phyloP scores from a whole-genome alignment of 179 eudicot genomes.

The Sideroxylon spinosum region DNA sequence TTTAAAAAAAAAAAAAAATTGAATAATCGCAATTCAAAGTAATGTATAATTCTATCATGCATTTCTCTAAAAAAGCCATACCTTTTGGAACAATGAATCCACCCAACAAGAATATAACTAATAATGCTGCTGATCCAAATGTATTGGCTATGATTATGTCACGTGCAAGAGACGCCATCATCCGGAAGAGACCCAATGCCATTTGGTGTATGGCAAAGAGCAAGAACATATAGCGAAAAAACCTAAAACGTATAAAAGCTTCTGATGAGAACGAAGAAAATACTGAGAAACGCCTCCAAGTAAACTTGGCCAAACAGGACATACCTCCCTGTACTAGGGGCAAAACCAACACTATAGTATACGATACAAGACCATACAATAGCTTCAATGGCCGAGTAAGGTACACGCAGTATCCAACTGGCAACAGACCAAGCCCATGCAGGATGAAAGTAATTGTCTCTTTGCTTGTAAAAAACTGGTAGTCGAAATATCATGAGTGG shows the following conservation, averaged over 20 bases:
- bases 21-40: too few species aligned
- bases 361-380: slow-evolving; percentile 77
- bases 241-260: slow-evolving; percentile 41
- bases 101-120: slow-evolving; percentile 62
- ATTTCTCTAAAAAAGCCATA: slow-evolving; percentile 14
- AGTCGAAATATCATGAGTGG: slow-evolving; percentile 82
- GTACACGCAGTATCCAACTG: slow-evolving; percentile 77
- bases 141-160: slow-evolving; percentile 82
- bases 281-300: neutral
- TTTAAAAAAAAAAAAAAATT: too few species aligned
- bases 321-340: slow-evolving; percentile 70
- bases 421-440: slow-evolving; percentile 89
- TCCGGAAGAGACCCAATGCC: slow-evolving; percentile 85
- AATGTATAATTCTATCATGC: too few species aligned
- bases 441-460: slow-evolving; percentile 85
- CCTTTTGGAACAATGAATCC: slow-evolving; percentile 85
- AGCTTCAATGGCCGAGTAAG: slow-evolving; percentile 80
- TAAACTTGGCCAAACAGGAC: neutral
- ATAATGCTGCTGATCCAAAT: slow-evolving; percentile 55
- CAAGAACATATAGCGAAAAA: slow-evolving; percentile 64
- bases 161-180: slow-evolving; percentile 71
- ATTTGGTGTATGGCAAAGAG: slow-evolving; percentile 81
- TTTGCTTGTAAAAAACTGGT: slow-evolving; percentile 90
- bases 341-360: slow-evolving; percentile 73
- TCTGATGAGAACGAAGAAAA: slow-evolving; percentile 6